Evolutionary conservation across 495 filamentous ascomycete genomes (phyloP).

Genomic region (Tuber brumale): DNA sequence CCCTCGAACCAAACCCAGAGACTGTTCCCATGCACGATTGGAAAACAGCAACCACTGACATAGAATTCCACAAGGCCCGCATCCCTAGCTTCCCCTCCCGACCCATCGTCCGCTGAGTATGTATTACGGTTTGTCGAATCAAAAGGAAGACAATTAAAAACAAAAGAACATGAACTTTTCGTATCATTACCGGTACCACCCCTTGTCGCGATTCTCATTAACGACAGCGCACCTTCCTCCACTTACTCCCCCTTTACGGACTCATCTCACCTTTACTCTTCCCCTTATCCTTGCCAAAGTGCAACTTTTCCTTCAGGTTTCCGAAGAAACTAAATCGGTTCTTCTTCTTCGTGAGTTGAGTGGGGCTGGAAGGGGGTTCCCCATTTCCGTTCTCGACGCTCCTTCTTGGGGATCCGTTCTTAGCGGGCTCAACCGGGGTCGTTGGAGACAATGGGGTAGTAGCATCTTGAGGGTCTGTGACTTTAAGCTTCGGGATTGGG

Average conservation of each 20-base stretch:
- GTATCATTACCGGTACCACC: constrained; percentile 32
- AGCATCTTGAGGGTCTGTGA: constrained; percentile 7
- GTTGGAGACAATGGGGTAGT: constrained; percentile 25
- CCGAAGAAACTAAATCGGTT: constrained; percentile 54
- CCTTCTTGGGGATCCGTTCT: constrained; percentile 38
- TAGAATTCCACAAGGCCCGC: constrained; percentile 35
- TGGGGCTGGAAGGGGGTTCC: constrained; percentile 35
- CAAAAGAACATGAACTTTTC: constrained; percentile 30
- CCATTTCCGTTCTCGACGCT: constrained; percentile 43
- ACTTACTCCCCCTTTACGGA: constrained; percentile 34
- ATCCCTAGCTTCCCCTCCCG: constrained; percentile 26
- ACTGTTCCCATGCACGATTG: constrained; percentile 1
- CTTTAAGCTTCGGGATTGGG: constrained; percentile 10
- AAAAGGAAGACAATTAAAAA: constrained; percentile 30
- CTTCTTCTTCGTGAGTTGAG: constrained; percentile 54
- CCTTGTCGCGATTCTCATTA: constrained; percentile 36
- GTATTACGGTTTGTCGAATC: constrained; percentile 37
- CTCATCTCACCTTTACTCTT: constrained; percentile 40
- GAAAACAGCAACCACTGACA: constrained; percentile 16
- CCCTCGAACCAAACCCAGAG: constrained; percentile 19
- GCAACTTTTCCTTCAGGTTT: constrained; percentile 55
- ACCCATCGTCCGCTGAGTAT: constrained; percentile 27
- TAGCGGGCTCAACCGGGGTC: constrained; percentile 32
- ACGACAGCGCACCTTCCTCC: constrained; percentile 31
- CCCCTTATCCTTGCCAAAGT: constrained; percentile 42